Evolutionary conservation across 371 early-diverging fungal genomes (phyloP), one percentile per base, ranked within the genome.

Genomic region (Actinomortierella wolfii): DNA sequence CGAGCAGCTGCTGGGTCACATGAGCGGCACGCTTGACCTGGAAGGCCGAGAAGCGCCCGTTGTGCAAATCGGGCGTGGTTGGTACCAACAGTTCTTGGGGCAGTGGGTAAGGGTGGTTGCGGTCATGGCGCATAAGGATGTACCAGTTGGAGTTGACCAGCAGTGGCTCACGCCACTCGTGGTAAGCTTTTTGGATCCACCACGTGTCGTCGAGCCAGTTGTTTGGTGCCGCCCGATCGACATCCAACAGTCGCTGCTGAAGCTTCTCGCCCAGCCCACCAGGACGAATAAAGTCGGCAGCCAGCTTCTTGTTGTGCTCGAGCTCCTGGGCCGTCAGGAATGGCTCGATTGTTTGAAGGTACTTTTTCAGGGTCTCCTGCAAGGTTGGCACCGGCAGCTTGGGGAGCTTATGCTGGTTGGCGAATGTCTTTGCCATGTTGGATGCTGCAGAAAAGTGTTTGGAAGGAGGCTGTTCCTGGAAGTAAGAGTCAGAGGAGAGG

Each of bases 131-230:
- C 58, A 86, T 80, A 39, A 86, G 56, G 34, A 90, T 80, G 80
- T 92, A 95, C 91, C 94, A 96, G 80, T 96, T 97, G 56, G 90
- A 88, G 79, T 96, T 95, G 56, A 95, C 88, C 76, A 92, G 76
- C 41, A 91, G 55, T 13, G 95, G 92, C 24, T 92, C 95, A 23
- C 96, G 86, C 93, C 93, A 95, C 58, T 89, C 88, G 56, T 92
- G 85, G 78, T 97, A 97, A 2, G 95, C 96, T 64, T 83, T 83
- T 56, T 85, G 78, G 43, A 94, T 76, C 97, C 97, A 97, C 89
- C 94, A 96, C 21, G 88, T 87, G 48, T 90, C 86, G 59, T 97
- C 96, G 20, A 97, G 79, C 97, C 97, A 97, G 57, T 90, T 92
- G 73, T 82, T 66, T 17, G 83, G 81, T 14, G 89, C 84, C n/a